These are phyloP conservation scores for Pichia pseudocactophila DNA, from an alignment of 805 yeast species.

Conservation along the genomic window DNA sequence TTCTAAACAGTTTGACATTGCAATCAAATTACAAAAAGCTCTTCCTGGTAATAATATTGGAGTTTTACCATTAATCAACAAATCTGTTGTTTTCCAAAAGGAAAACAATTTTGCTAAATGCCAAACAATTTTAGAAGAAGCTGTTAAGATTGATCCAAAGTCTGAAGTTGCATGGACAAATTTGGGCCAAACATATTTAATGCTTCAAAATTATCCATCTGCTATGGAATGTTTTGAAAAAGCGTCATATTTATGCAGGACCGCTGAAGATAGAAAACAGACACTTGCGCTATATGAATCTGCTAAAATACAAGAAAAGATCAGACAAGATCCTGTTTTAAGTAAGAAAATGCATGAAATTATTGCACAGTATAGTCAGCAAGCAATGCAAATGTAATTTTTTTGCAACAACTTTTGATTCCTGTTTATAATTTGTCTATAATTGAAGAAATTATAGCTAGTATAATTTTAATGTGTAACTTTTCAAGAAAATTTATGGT, in stretches of 20 bases:
- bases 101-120: constrained; percentile 50
- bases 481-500: too few relatives aligned
- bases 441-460: too few relatives aligned
- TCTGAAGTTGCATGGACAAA: constrained; percentile 83
- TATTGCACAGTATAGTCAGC: constrained; percentile 26
- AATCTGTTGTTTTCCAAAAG: constrained; percentile 65
- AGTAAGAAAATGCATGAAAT: constrained; percentile 56
- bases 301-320: constrained; percentile 76
- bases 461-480: too few relatives aligned
- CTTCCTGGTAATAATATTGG: constrained; percentile 67
- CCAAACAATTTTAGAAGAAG: constrained; percentile 57
- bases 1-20: constrained; percentile 72
- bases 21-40: constrained; percentile 72
- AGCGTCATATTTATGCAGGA: constrained; percentile 74
- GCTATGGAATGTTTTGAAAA: constrained; percentile 78
- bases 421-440: not conserved
- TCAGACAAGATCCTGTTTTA: constrained; percentile 61
- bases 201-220: constrained; percentile 70
- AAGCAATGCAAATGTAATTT: not conserved
- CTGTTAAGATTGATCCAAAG: constrained; percentile 76
- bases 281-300: constrained; percentile 91
- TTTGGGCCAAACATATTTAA: constrained; percentile 86
- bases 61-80: constrained; percentile 82
- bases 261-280: constrained; percentile 78
- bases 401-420: not conserved